phyloP scores from a whole-genome alignment of 352 stramenopile species.

The Phytophthora crassamura region DNA sequence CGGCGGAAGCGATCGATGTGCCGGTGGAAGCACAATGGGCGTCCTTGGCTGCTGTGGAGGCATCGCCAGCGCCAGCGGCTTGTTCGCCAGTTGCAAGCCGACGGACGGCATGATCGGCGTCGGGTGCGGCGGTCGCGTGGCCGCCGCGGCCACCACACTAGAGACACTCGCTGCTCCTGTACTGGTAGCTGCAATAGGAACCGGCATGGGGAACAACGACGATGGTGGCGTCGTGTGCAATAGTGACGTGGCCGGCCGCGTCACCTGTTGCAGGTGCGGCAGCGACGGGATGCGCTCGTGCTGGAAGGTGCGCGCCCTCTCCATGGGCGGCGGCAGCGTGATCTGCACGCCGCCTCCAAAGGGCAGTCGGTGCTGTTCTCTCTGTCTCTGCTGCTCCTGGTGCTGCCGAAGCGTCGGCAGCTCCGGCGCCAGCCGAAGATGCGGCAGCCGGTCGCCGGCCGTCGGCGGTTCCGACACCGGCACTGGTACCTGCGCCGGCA shows the following conservation, averaged over 20 bases:
- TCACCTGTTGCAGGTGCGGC: slow-evolving; percentile 59
- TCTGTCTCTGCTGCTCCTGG: slow-evolving; percentile 35
- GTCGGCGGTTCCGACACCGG: neutral
- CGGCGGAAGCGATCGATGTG: slow-evolving; percentile 57
- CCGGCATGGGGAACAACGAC: slow-evolving; percentile 38
- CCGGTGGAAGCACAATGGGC: slow-evolving; percentile 61
- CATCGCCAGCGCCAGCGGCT: slow-evolving; percentile 31
- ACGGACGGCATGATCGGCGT: slow-evolving; percentile 37
- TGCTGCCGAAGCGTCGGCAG: slow-evolving; percentile 35
- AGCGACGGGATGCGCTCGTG: slow-evolving; percentile 49
- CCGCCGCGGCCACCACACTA: slow-evolving; percentile 25
- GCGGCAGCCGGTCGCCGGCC: slow-evolving; percentile 15
- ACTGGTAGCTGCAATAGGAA: slow-evolving; percentile 10
- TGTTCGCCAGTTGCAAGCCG: slow-evolving; percentile 42
- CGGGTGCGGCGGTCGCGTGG: slow-evolving; percentile 32
- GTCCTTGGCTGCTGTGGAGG: slow-evolving; percentile 43
- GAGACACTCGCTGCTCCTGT: slow-evolving; percentile 17
- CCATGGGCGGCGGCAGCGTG: slow-evolving; percentile 39
- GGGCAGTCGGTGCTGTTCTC: slow-evolving; percentile 27
- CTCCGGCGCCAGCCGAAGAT: slow-evolving; percentile 29
- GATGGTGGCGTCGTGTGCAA: slow-evolving; percentile 44
- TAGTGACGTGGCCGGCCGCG: slow-evolving; percentile 55
- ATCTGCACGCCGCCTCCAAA: slow-evolving; percentile 45
- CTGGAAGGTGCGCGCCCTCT: slow-evolving; percentile 26
- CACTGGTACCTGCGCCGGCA: neutral